Evolutionary conservation across 176 grass and related monocot species (phyloP).

Genomic region (Miscanthus lutarioriparius): DNA sequence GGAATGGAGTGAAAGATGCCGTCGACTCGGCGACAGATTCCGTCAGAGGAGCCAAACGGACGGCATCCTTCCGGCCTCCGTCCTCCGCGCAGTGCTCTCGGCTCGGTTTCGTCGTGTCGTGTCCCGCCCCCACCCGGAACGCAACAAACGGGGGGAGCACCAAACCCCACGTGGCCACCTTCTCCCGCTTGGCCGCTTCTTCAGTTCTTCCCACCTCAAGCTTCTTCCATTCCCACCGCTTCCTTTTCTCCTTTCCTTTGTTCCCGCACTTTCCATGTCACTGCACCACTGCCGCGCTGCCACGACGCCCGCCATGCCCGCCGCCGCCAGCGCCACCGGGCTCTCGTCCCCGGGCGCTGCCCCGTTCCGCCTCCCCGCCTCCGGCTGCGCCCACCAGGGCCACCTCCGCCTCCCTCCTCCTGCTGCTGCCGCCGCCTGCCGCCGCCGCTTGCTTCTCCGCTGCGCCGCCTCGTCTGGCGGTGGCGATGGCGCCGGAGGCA

Average conservation of each 20-base stretch:
- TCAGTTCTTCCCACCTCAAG: not conserved
- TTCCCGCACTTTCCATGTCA: constrained; percentile 4
- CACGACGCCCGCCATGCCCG: constrained; percentile 37
- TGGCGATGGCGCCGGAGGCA: constrained; percentile 9
- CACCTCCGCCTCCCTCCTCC: constrained; percentile 22
- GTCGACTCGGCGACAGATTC: not conserved
- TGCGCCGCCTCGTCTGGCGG: constrained; percentile 49
- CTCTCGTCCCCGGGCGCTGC: constrained; percentile 1
- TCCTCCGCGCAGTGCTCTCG: not conserved
- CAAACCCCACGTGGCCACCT: not conserved
- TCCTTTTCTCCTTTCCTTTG: not conserved
- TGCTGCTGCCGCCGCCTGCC: not conserved
- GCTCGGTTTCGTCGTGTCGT: not conserved
- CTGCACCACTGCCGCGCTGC: constrained; percentile 19
- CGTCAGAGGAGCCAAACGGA: not conserved
- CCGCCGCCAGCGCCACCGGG: constrained; percentile 5
- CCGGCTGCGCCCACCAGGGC: constrained; percentile 9
- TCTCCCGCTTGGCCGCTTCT: not conserved
- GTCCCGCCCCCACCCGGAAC: not conserved
- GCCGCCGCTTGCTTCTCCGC: constrained; percentile 31
- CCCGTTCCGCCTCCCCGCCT: constrained; percentile 27
- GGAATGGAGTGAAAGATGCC: not conserved
- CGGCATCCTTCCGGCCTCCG: not conserved
- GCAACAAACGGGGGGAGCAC: constrained; percentile 29
- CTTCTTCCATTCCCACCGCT: not conserved